phyloP scores from a whole-genome alignment of 2,329 filamentous ascomycete genomes.

The Teratosphaeria nubilosa region DNA sequence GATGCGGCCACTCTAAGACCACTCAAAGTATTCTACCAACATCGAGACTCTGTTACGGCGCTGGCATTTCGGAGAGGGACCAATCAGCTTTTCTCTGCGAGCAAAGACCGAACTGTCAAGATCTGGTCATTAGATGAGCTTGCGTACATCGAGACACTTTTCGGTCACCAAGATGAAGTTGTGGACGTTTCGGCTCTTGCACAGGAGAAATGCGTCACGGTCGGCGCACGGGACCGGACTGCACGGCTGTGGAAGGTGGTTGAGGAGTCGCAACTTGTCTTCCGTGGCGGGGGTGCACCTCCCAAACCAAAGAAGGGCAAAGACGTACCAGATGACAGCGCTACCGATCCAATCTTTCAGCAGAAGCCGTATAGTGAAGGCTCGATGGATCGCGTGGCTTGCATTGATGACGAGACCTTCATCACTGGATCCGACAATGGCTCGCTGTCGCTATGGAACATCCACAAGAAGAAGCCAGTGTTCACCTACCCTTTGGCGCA shows the following conservation, averaged over 20 bases:
- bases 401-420: conserved; percentile 80
- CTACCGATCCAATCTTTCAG: conserved; percentile 23
- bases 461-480: conserved; percentile 90
- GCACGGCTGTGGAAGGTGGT: conserved; percentile 92
- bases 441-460: conserved; percentile 72
- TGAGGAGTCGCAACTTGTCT: conserved; percentile 91
- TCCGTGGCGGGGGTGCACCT: conserved; percentile 62
- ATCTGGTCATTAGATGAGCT: conserved; percentile 88
- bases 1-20: conserved; percentile 69
- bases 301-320: conserved; percentile 16
- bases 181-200: conserved; percentile 73
- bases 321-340: conserved; percentile 10
- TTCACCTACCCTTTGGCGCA: conserved; percentile 72
- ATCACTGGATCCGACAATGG: conserved; percentile 93
- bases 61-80: conserved; percentile 63
- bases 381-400: conserved; percentile 82
- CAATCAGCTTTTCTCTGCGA: conserved; percentile 86
- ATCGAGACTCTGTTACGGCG: conserved; percentile 77
- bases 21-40: conserved; percentile 74
- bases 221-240: conserved; percentile 82
- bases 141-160: conserved; percentile 89
- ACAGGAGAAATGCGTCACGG: conserved; percentile 81
- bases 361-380: conserved; percentile 53
- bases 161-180: conserved; percentile 89
- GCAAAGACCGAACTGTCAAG: conserved; percentile 86